Base-by-base conservation (phyloP, 306 rosid genomes). In the Spatholobus suberectus region DNA sequence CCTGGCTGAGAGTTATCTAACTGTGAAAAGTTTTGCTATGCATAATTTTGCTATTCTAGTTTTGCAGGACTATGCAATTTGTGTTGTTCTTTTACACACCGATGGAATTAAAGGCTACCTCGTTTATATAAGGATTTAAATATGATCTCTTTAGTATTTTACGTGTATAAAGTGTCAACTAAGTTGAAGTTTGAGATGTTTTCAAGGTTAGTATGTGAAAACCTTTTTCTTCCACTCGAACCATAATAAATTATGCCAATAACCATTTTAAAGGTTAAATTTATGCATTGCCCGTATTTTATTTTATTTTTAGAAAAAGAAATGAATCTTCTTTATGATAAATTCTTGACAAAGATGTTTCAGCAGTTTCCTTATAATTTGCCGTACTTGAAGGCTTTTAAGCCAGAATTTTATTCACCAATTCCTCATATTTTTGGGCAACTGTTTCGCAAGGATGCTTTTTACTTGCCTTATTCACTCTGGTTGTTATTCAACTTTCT, bases 1-100 rank as follows among this genome's bases (percentile, higher is more conserved):
- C 85, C 44, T 62, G 38, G 57, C 52, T 65, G 54, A 40, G 65
- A 29, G 35, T 52, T 75, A 40, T 61, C 27, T 43, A 68, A 63
- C 35, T 58, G n/a, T 27, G 41, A 86, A 63, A 66, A 63, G 8
- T 44, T 63, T 81, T 49, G 67, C 41, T 70, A 27, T 80, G 83
- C 69, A 70, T 59, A 79, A 82, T 71, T 68, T 75, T 83, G 78
- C 77, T 81, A 70, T 82, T 70, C 75, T 81, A 89, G 91, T 89
- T 84, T 88, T 92, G 89, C 89, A 82, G 91, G 92, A 83, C 40
- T 74, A 76, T 70, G 79, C 71, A 47, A 65, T 32, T 78, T 81
- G 75, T 87, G 20, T 73, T 85, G 65, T 75, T 47, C 81, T 63
- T 83, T 80, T 71, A 57, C 75, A 62, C 57, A 76, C 78, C 75